Evolutionary conservation across 768 basidiomycete genomes (phyloP), one percentile per base, ranked within the genome.

Genomic region (Grammothele lineata): DNA sequence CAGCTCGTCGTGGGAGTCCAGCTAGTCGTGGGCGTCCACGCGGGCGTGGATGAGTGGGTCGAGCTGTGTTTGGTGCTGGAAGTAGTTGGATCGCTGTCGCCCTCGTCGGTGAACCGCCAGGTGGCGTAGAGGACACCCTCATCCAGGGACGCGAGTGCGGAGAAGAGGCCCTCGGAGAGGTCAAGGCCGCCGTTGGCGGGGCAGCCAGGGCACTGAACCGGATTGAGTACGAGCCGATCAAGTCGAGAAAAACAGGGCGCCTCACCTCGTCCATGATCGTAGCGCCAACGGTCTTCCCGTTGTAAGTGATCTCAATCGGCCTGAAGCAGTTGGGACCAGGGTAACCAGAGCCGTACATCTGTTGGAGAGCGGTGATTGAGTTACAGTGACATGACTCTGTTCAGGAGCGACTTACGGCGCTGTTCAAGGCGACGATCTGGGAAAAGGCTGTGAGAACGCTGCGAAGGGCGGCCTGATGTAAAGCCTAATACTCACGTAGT

Each of bases 251-350:
- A 14, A 14, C 27, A 30, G 27, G 8, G 27, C 27, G 14, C 14
- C 27, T 53, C 40, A 82, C 84, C 78, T 75, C 64, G 62, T 90
- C 87, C 66, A 73, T 71, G 57, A 91, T 78, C 1, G 53, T 63
- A 4, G 87, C 87, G 1, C 45, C 45, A 10, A 80, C 68, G 1
- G 77, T 76, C 60, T 79, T 81, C 47, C 86, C 86, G 30, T 71
- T 70, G 57, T 72, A 80, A 4, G 69, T 66, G 65, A 92, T 81
- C 9, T 74, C 76, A 54, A 92, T 83, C 17, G 53, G 57, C 58
- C 76, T 66, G 60, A 75, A 76, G 64, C 89, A 92, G 32, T 79
- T 42, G 18, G 80, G 78, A 1, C 84, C 79, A 5, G 87, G 85
- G 62, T 79, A 85, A 5, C 75, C 74, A 33, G 48, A 49, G 12